Conservation (phyloP, 371 early-diverging fungal species). For the Circinella minor region DNA sequence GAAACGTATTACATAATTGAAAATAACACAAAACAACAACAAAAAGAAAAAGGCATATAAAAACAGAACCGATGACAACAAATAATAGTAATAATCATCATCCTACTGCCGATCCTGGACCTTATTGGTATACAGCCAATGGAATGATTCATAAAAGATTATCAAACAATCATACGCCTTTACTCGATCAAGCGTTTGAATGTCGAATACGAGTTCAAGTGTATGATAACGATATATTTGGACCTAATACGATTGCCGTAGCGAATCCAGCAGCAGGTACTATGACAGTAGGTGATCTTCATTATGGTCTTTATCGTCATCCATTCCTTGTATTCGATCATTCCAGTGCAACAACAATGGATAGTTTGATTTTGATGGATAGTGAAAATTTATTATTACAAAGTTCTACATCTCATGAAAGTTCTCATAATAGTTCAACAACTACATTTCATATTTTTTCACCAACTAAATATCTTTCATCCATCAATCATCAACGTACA, state of each 20-base stretch:
- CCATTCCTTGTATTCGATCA: slow-evolving; percentile 17
- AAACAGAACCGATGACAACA: no score
- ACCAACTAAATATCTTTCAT: not conserved
- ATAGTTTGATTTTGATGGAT: not conserved
- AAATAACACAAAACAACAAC: no score
- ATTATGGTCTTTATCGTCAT: slow-evolving; percentile 32
- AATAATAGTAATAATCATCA: not conserved
- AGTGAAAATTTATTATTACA: not conserved
- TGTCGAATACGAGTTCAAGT: slow-evolving; percentile 25
- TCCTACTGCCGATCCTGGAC: not conserved
- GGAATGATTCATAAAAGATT: slow-evolving; percentile 27
- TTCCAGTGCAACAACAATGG: slow-evolving; percentile 1
- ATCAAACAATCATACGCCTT: slow-evolving; percentile 21
- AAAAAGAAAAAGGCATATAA: no score
- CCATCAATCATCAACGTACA: not conserved
- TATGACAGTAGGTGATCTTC: slow-evolving; percentile 31
- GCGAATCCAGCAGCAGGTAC: slow-evolving; percentile 29
- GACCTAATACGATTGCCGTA: slow-evolving; percentile 14
- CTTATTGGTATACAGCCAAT: slow-evolving; percentile 33
- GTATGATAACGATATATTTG: slow-evolving; percentile 24
- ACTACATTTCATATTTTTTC: slow-evolving; percentile 6
- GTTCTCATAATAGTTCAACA: not conserved
- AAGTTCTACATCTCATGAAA: not conserved
- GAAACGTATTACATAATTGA: no score
- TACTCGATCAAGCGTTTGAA: slow-evolving; percentile 29